Evolutionary conservation across 75 land plant genomes (phyloP).

Genomic region (Chamaecyparis obtusa): DNA sequence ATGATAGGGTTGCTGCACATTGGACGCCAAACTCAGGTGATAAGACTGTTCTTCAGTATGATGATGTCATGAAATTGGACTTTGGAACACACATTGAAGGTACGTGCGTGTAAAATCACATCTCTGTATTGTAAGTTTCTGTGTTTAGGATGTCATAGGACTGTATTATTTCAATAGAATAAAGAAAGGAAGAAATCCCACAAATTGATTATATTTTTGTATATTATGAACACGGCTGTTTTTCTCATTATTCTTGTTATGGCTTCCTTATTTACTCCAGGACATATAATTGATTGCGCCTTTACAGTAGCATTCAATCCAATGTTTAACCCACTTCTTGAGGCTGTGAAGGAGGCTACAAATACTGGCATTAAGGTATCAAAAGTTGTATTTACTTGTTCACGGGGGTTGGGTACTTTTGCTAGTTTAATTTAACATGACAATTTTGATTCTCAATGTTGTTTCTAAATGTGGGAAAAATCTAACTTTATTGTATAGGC

Average conservation of each 20-base stretch:
- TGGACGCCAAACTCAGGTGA: constrained; percentile 99
- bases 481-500: not conserved
- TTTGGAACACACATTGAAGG: constrained; percentile 99
- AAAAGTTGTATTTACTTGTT: not conserved
- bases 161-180: not conserved
- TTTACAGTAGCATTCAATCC: constrained; percentile 98
- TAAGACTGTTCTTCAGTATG: constrained; percentile 98
- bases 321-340: constrained; percentile 88
- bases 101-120: constrained; percentile 13
- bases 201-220: not conserved
- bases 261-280: constrained; percentile 38
- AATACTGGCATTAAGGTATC: constrained; percentile 93
- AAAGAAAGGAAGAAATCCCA: not conserved
- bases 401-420: not conserved
- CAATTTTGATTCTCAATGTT: too few relatives aligned
- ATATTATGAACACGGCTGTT: not conserved
- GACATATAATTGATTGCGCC: constrained; percentile 95
- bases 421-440: not conserved
- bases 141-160: not conserved
- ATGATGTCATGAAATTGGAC: constrained; percentile 99
- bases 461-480: not conserved
- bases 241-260: constrained; percentile 3
- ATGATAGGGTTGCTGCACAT: constrained; percentile 97
- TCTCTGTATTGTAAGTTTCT: not conserved
- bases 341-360: constrained; percentile 94